Base-by-base conservation (phyloP, 192 early-diverging fungal species). In the Linnemannia hyalina region DNA sequence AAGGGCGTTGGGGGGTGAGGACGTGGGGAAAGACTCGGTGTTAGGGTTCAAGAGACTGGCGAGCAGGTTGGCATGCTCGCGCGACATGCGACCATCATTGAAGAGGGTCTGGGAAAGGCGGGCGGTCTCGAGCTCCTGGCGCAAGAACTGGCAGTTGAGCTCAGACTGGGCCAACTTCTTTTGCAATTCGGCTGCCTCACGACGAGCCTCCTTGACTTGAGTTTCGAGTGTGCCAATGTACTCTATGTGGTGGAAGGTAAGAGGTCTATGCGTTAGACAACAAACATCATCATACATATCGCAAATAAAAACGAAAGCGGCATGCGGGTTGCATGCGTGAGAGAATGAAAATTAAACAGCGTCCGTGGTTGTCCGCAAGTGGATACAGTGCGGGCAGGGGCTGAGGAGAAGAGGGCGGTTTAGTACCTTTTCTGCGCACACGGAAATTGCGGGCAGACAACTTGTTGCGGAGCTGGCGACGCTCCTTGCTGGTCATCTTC, bases 381-480 rank as follows among this genome's bases (percentile, higher is more conserved):
- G 55, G 1, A 26, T 7, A n/a, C 35, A 70, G 35, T 10, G 38
- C 41, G 41, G 42, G 41, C 71, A 26, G 41, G 5, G 0, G 29
- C 1, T 46, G 6, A 47, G 16, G 15, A 15, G 29, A n/a, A n/a
- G 38, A 65, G 57, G 40, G 70, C 1, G 23, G n/a, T 69, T 55
- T 38, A 68, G 77, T 89, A 93, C 90, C 96, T 91, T 97, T 97
- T 90, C 96, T 91, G 71, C 96, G 92, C 63, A 93, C 91, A 60
- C 96, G 91, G 87, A 97, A 97, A 88, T 96, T 96, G 81, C 96
- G 90, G 29, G 96, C 96, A 29, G 94, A 95, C 46, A 97, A 93
- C 82, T 97, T 97, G 90, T 97, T 97, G 72, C 96, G 90, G 85
- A 96, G 87, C 89, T 96, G 95, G 35, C 96, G 91, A 44, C 95